Conservation (phyloP, 2,329 filamentous ascomycete genomes). For the Fusarium sp. region DNA sequence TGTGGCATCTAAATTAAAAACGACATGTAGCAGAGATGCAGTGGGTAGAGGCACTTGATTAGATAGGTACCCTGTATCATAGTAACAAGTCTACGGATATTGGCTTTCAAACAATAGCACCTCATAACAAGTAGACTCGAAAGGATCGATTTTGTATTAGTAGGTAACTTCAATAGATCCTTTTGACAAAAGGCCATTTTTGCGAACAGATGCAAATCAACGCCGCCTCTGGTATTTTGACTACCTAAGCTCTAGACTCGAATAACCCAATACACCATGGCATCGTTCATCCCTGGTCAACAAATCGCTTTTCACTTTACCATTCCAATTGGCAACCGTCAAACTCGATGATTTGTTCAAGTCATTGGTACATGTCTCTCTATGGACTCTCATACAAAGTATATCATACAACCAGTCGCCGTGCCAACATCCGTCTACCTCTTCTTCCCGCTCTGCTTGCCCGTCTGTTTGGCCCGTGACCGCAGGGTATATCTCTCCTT, state of each 20-base stretch:
- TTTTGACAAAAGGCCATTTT: too few relatives aligned
- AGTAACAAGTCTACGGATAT: neutral
- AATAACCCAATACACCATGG: too few relatives aligned
- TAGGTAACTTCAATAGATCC: too few relatives aligned
- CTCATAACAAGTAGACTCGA: too few relatives aligned
- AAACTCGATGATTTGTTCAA: neutral
- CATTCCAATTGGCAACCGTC: neutral
- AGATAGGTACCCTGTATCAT: neutral
- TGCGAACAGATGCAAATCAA: neutral
- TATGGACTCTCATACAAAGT: slow-evolving; percentile 41
- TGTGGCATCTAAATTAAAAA: neutral
- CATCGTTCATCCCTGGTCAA: neutral
- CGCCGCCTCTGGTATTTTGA: too few relatives aligned
- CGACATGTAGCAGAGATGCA: too few relatives aligned
- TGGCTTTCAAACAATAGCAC: too few relatives aligned
- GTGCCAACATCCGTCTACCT: slow-evolving; percentile 17
- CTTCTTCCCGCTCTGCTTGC: slow-evolving; percentile 32
- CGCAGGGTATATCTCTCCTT: slow-evolving; percentile 57
- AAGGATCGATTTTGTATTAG: too few relatives aligned
- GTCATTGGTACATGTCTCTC: slow-evolving; percentile 33
- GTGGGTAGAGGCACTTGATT: neutral
- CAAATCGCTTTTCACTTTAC: neutral
- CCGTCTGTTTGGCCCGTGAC: slow-evolving; percentile 48
- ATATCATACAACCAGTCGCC: slow-evolving; percentile 47
- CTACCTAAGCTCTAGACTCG: too few relatives aligned